Conservation (phyloP, 208 protist genomes). For the Acanthamoeba polyphaga region DNA sequence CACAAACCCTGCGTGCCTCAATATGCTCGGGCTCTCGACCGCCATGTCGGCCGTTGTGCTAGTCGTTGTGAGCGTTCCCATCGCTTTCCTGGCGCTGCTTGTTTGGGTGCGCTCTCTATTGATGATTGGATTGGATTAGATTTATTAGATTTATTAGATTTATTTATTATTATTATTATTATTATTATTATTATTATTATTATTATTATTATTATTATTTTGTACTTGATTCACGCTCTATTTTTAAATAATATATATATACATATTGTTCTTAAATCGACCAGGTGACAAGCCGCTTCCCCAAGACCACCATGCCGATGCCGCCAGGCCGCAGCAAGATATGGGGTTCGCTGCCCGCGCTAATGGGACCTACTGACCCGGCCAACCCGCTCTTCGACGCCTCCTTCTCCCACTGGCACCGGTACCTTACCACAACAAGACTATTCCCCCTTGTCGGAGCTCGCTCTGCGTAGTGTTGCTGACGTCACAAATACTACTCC, state of each 20-base stretch:
- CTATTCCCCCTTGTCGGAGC: too few relatives aligned
- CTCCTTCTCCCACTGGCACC: conserved; percentile 17
- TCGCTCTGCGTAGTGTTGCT: background rate
- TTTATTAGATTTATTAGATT: too few relatives aligned
- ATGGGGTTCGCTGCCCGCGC: background rate
- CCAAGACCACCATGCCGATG: conserved; percentile 5
- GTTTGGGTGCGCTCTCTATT: background rate
- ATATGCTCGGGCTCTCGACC: background rate
- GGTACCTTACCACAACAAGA: background rate
- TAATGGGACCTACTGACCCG: conserved; percentile 6
- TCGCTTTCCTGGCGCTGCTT: background rate
- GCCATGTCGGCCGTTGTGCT: background rate
- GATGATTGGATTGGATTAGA: too few relatives aligned
- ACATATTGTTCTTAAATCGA: too few relatives aligned
- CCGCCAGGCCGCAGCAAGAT: background rate
- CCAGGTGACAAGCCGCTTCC: conserved; percentile 10
- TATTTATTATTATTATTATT: too few relatives aligned
- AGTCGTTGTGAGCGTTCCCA: background rate
- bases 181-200: too few relatives aligned
- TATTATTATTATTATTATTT: too few relatives aligned
- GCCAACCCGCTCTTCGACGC: conserved; percentile 50
- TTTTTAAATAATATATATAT: too few relatives aligned
- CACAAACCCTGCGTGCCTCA: too few relatives aligned
- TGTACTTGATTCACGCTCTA: too few relatives aligned
- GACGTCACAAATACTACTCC: background rate